Percentiles rank a stretch among this genome's conserved stretches.
Evolutionary conservation across 306 rosid species (phyloP).

Genomic region (Quercus agrifolia): DNA sequence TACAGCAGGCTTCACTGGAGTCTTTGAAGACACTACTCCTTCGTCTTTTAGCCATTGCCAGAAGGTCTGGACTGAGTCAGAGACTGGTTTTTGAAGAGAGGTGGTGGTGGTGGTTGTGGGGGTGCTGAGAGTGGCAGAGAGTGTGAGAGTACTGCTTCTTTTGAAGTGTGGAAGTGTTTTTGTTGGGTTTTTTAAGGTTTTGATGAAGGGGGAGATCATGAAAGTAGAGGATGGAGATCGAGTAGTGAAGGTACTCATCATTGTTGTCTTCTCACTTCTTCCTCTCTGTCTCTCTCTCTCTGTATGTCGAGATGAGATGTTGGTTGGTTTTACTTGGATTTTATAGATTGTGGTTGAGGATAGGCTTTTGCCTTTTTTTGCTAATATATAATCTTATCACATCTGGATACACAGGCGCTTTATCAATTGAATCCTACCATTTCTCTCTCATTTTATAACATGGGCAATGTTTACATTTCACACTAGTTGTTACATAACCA

Average conservation of each 20-base stretch:
- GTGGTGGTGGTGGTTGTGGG: slow-evolving; percentile 5
- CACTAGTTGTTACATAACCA: no score
- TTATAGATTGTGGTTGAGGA: slow-evolving; percentile 18
- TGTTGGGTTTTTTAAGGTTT: slow-evolving; percentile 7
- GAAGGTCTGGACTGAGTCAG: slow-evolving; percentile 64
- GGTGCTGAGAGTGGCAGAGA: slow-evolving; percentile 2
- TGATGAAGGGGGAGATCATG: slow-evolving; percentile 10
- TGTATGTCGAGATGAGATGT: not conserved
- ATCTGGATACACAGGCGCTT: no score
- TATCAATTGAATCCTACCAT: no score
- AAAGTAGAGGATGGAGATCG: slow-evolving; percentile 30
- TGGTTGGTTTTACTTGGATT: not conserved
- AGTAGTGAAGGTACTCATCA: slow-evolving; percentile 33
- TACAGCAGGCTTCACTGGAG: slow-evolving; percentile 68
- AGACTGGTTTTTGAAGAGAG: slow-evolving; percentile 40
- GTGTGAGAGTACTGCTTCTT: no score
- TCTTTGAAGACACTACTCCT: slow-evolving; percentile 69
- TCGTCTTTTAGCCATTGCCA: slow-evolving; percentile 87
- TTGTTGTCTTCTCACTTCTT: not conserved
- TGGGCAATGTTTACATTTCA: no score
- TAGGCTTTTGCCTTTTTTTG: slow-evolving; percentile 11
- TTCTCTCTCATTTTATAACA: no score
- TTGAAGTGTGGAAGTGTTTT: no score
- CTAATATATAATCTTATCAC: not conserved
- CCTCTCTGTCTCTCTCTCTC: not conserved